Conservation (phyloP, 257 asterid genomes). For the Nicotiana tabacum region DNA sequence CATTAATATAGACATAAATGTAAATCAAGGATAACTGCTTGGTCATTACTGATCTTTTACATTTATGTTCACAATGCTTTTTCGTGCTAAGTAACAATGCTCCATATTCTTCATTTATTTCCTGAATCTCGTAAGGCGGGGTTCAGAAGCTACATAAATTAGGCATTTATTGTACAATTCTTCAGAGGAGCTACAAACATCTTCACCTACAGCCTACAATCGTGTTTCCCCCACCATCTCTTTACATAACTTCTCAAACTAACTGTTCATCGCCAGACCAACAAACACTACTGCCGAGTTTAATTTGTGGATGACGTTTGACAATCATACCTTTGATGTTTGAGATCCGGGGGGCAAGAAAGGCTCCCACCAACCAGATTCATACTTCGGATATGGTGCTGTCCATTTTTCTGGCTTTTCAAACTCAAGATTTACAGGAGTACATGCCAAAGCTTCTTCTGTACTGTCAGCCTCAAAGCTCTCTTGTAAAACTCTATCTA, state of each 20-base stretch:
- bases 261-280: not conserved
- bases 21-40: not conserved
- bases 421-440: conserved; percentile 54
- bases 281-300: not conserved
- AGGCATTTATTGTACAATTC: not conserved
- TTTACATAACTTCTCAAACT: not conserved
- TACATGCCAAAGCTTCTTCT: conserved; percentile 80
- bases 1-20: not conserved
- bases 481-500: conserved; percentile 81
- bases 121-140: too few relatives aligned
- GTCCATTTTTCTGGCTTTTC: conserved; percentile 80
- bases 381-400: conserved; percentile 84
- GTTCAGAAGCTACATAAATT: not conserved
- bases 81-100: not conserved
- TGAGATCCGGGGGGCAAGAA: conserved; percentile 52
- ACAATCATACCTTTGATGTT: conserved; percentile 45
- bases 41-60: not conserved
- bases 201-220: conserved; percentile 3
- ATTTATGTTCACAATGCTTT: not conserved
- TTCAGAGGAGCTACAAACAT: conserved; percentile 8
- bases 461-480: conserved; percentile 63
- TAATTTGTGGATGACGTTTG: not conserved
- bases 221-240: not conserved
- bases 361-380: conserved; percentile 86
- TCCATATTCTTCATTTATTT: not conserved